These are phyloP conservation scores for Xerocomus amazonicus DNA, from an alignment of 1,284 basidiomycete genomes.

Conservation along the genomic window DNA sequence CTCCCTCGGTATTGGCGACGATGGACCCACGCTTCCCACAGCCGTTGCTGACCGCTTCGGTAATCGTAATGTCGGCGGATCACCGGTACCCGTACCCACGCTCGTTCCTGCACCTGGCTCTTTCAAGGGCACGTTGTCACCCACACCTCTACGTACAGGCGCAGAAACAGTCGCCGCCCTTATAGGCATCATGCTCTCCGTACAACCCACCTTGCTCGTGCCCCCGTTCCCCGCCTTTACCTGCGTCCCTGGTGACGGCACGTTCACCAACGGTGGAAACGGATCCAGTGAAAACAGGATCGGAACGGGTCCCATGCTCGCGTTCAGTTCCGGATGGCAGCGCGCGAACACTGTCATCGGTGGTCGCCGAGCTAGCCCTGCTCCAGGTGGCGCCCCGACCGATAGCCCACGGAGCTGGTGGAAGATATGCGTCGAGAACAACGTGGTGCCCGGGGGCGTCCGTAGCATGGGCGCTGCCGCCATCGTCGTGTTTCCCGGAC, in stretches of 20 bases:
- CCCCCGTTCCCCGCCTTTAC: background rate
- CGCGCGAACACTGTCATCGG: slow-evolving; percentile 62
- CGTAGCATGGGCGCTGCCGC: too few relatives aligned
- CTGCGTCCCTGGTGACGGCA: background rate
- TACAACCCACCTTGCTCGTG: background rate
- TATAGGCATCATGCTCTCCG: slow-evolving; percentile 12
- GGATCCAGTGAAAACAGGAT: slow-evolving; percentile 64
- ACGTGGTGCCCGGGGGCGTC: slow-evolving; percentile 24
- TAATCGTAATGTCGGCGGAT: slow-evolving; percentile 8
- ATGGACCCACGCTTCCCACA: background rate
- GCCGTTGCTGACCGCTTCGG: slow-evolving; percentile 16
- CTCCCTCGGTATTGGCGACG: slow-evolving; percentile 45
- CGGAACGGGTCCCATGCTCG: slow-evolving; percentile 57
- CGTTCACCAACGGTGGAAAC: slow-evolving; percentile 24
- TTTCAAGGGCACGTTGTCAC: background rate
- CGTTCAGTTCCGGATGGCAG: slow-evolving; percentile 50
- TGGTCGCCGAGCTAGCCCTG: slow-evolving; percentile 22
- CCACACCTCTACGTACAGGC: slow-evolving; percentile 24
- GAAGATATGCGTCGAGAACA: slow-evolving; percentile 27
- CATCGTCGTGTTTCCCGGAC: background rate
- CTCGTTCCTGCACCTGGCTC: background rate
- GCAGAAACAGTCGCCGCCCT: slow-evolving; percentile 33
- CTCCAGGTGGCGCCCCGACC: background rate
- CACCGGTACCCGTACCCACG: background rate
- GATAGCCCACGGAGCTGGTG: slow-evolving; percentile 27